Evolutionary conservation across 2,329 filamentous ascomycete species (phyloP).

Genomic region (Aspergillus bombycis): DNA sequence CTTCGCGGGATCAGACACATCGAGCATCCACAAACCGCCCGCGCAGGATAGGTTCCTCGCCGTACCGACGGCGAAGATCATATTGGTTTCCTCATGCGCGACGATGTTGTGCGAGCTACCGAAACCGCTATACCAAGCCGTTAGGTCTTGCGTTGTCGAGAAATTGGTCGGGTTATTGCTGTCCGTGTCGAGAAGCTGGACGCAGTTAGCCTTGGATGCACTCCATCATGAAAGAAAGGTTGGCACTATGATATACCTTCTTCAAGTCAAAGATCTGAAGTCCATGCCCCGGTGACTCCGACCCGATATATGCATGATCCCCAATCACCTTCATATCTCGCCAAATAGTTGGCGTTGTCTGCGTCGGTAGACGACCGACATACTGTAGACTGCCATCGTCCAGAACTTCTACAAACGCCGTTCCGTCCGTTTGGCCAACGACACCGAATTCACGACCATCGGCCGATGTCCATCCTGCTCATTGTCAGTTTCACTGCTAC

Average conservation of each 20-base stretch:
- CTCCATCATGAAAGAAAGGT: too few species aligned
- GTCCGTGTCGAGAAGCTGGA: slow-evolving; percentile 5
- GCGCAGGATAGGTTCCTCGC: slow-evolving; percentile 17
- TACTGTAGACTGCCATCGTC: slow-evolving; percentile 21
- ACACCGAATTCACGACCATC: slow-evolving; percentile 22
- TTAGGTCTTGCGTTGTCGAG: slow-evolving; percentile 15
- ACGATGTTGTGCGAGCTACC: slow-evolving; percentile 26
- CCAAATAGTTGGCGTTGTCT: slow-evolving; percentile 18
- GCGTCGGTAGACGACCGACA: slow-evolving; percentile 20
- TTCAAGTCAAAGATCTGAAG: slow-evolving; percentile 24
- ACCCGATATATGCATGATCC: slow-evolving; percentile 23
- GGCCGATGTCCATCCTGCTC: slow-evolving; percentile 20
- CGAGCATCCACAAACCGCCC: slow-evolving; percentile 24
- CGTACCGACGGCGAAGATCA: slow-evolving; percentile 24
- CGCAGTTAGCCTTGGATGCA: neutral
- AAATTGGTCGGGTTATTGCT: slow-evolving; percentile 15
- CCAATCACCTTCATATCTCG: slow-evolving; percentile 23
- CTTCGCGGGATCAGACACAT: slow-evolving; percentile 22
- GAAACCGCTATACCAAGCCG: slow-evolving; percentile 21
- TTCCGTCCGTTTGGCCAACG: slow-evolving; percentile 23
- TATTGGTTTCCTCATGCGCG: slow-evolving; percentile 20
- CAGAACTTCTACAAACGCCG: slow-evolving; percentile 21
- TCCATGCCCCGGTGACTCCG: slow-evolving; percentile 21
- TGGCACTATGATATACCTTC: slow-evolving; percentile 12
- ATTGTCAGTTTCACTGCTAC: neutral